Evolutionary conservation across 2,329 filamentous ascomycete species (phyloP).

Genomic region (Colletotrichum falcatum): DNA sequence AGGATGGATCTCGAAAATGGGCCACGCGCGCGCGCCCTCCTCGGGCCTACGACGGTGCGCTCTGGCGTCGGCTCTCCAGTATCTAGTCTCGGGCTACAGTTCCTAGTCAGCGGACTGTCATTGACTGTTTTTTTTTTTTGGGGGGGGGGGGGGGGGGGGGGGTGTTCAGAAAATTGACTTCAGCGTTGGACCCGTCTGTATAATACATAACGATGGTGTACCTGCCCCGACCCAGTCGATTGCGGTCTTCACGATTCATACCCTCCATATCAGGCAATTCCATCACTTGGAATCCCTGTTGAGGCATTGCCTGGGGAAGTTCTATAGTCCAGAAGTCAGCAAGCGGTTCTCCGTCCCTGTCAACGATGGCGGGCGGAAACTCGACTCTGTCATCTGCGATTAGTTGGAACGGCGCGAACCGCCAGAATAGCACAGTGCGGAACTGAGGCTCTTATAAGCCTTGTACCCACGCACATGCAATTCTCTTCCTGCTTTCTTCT

Average conservation of each 20-base stretch:
- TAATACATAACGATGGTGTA: slow-evolving; percentile 31
- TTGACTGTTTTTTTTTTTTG: too few species aligned
- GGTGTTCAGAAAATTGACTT: neutral
- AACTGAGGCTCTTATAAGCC: neutral
- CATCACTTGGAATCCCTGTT: neutral
- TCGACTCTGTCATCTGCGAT: neutral
- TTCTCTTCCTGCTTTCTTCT: neutral
- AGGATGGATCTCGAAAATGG: slow-evolving; percentile 8
- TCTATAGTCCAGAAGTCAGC: neutral
- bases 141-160: too few species aligned
- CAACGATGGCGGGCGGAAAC: neutral
- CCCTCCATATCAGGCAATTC: neutral
- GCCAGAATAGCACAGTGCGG: neutral
- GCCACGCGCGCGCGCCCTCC: slow-evolving; percentile 6
- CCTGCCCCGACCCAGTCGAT: slow-evolving; percentile 2
- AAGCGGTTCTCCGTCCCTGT: neutral
- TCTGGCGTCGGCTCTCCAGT: slow-evolving; percentile 1
- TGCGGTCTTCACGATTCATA: neutral
- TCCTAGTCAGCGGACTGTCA: neutral
- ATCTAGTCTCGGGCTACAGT: slow-evolving; percentile 8
- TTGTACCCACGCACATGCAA: neutral
- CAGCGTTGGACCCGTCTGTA: slow-evolving; percentile 20
- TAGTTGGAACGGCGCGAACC: neutral
- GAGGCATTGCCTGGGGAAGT: neutral
- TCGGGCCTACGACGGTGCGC: neutral